A percentile compares a stretch with the other conserved stretches of the same genome.
These are phyloP conservation scores for Ammopiptanthus mongolicus DNA, from an alignment of 306 rosid genomes.

Conservation along the genomic window DNA sequence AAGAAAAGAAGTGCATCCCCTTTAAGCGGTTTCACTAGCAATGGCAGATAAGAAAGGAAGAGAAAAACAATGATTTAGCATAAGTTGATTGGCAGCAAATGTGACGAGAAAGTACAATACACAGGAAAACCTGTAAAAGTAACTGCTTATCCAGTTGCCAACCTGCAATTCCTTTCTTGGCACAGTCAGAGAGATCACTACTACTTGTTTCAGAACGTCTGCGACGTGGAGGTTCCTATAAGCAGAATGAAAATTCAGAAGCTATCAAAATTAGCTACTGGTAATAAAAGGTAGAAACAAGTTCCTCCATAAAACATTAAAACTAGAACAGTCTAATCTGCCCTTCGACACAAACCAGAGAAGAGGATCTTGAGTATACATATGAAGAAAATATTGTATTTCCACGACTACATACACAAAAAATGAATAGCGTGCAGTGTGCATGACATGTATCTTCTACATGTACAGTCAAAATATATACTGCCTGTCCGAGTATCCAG, in stretches of 20 bases:
- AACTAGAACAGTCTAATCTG: neutral
- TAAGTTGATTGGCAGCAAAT: neutral
- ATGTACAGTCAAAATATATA: neutral
- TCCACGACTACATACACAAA: neutral
- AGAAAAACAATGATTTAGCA: neutral
- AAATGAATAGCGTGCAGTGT: neutral
- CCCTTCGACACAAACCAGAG: neutral
- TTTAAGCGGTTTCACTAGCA: slow-evolving; percentile 78
- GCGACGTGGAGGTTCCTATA: slow-evolving; percentile 58
- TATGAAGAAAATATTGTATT: neutral
- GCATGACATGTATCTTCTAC: slow-evolving; percentile 9
- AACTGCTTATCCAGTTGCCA: slow-evolving; percentile 1
- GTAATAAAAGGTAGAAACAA: neutral
- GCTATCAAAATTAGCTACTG: slow-evolving; percentile 21
- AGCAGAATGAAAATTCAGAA: slow-evolving; percentile 20
- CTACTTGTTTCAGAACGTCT: slow-evolving; percentile 44
- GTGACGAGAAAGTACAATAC: neutral
- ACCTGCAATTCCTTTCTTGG: slow-evolving; percentile 92
- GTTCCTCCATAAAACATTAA: neutral
- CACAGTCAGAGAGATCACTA: slow-evolving; percentile 83
- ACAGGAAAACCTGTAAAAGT: neutral
- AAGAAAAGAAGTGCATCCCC: slow-evolving; percentile 99
- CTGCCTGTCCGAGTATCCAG: neutral
- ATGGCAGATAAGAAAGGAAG: slow-evolving; percentile 7
- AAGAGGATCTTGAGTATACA: slow-evolving; percentile 6